Conservation (phyloP, 768 basidiomycete species). For the Astraeus odoratus region DNA sequence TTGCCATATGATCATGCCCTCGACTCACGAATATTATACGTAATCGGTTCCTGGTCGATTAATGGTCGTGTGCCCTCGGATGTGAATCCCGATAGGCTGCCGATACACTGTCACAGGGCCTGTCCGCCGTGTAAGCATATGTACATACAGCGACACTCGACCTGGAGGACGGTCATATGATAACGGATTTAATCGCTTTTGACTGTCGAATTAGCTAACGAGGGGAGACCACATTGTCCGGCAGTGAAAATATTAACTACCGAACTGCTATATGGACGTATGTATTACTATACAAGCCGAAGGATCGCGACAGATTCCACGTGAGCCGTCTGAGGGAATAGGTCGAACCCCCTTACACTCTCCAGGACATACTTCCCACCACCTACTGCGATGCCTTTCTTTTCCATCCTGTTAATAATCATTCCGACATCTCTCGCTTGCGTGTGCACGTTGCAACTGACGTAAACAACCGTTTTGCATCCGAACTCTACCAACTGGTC, state of each 20-base stretch:
- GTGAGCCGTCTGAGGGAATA: constrained; percentile 96
- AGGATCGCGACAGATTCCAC: constrained; percentile 79
- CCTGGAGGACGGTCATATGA: too few species aligned
- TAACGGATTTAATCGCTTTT: too few species aligned
- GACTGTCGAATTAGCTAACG: too few species aligned
- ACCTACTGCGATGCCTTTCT: constrained; percentile 27
- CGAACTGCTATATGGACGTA: neutral
- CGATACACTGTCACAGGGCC: too few species aligned
- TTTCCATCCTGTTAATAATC: constrained; percentile 45
- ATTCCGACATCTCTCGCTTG: constrained; percentile 83
- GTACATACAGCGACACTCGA: too few species aligned
- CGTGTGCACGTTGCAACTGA: constrained; percentile 94
- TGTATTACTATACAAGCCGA: constrained; percentile 36
- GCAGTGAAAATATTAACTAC: neutral
- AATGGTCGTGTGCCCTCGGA: too few species aligned
- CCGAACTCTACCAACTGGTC: constrained; percentile 69
- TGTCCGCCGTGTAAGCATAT: too few species aligned
- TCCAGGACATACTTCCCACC: constrained; percentile 65
- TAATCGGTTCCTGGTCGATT: too few species aligned
- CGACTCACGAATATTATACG: too few species aligned
- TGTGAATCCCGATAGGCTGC: too few species aligned
- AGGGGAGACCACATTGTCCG: too few species aligned
- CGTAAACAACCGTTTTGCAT: constrained; percentile 71
- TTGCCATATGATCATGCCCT: too few species aligned
- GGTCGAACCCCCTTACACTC: constrained; percentile 81